Conservation (phyloP, 805 yeast genomes). For the Candida parachauliodes region DNA sequence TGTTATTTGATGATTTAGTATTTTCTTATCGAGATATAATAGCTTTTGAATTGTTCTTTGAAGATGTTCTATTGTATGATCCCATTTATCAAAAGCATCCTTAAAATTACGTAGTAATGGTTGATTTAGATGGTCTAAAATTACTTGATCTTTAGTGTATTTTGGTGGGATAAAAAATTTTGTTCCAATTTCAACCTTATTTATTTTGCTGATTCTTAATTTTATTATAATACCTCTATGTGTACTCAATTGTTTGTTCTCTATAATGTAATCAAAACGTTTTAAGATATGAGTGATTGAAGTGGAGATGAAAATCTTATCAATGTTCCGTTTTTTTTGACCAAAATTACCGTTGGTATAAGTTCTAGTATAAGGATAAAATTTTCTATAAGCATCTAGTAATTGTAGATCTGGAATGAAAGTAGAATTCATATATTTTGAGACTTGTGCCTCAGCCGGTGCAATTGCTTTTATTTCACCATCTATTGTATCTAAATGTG, state of each 20-base stretch:
- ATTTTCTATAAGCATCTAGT: not conserved
- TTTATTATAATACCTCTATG: not conserved
- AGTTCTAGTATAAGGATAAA: not conserved
- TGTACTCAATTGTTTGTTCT: not conserved
- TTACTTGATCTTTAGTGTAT: not conserved
- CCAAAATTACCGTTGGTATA: not conserved
- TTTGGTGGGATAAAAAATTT: not conserved
- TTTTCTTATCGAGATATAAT: not conserved
- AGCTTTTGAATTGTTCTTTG: not conserved
- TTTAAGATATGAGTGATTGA: not conserved
- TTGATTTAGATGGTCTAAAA: not conserved
- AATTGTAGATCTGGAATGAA: not conserved
- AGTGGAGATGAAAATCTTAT: not conserved
- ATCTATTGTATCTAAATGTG: not conserved
- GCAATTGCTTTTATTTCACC: not conserved
- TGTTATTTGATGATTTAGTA: not conserved
- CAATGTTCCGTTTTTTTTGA: not conserved
- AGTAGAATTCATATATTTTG: not conserved
- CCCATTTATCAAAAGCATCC: not conserved
- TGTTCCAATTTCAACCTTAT: not conserved
- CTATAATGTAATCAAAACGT: not conserved
- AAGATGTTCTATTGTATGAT: not conserved
- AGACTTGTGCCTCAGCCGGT: not conserved
- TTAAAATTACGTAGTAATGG: not conserved
- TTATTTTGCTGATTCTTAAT: not conserved